phyloP scores from a whole-genome alignment of 805 yeast genomes.

The Candida andamanensis region DNA sequence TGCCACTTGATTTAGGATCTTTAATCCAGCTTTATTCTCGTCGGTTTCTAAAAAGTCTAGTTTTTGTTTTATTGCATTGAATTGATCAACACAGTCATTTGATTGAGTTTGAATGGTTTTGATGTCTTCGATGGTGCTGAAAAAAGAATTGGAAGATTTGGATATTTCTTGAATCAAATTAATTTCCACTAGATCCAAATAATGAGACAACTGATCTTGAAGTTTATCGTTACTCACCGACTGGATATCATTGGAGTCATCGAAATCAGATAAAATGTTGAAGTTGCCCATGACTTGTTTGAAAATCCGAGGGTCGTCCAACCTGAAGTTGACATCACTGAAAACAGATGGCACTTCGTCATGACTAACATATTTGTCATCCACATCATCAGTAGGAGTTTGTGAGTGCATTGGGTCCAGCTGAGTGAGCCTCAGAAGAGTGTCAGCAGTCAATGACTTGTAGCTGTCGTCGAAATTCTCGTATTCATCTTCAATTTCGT shows the following conservation, averaged over 20 bases:
- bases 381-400: not conserved
- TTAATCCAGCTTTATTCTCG: conserved; percentile 48
- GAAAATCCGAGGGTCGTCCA: conserved; percentile 86
- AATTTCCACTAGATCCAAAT: conserved; percentile 80
- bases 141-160: conserved; percentile 77
- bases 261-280: conserved; percentile 26
- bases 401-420: conserved; percentile 5
- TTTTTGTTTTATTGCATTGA: conserved; percentile 42
- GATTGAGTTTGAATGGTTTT: conserved; percentile 57
- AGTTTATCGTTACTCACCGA: conserved; percentile 47
- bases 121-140: conserved; percentile 77
- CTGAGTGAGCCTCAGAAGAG: conserved; percentile 23
- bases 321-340: conserved; percentile 60
- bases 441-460: conserved; percentile 32
- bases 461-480: conserved; percentile 34
- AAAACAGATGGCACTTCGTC: conserved; percentile 58
- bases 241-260: conserved; percentile 15
- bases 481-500: conserved; percentile 21
- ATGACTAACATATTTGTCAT: not conserved
- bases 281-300: conserved; percentile 64
- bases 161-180: conserved; percentile 79
- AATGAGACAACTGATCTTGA: conserved; percentile 76
- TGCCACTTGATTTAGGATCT: conserved; percentile 44
- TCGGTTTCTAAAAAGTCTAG: conserved; percentile 43
- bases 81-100: conserved; percentile 41